phyloP scores from a whole-genome alignment of 2,329 filamentous ascomycete species.

The Penicillium digitatum region DNA sequence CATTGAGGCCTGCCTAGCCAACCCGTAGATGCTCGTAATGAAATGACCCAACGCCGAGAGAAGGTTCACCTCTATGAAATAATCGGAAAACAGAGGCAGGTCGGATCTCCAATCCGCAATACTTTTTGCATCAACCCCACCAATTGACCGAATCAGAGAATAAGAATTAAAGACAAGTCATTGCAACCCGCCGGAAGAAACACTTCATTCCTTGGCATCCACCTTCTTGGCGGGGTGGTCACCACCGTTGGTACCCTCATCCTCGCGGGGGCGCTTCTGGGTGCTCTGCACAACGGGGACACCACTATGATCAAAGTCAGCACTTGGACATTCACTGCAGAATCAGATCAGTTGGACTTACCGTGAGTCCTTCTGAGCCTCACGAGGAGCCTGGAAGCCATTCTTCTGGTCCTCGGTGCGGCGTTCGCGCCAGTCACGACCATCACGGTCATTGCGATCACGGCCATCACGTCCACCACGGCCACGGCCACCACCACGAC shows the following conservation, averaged over 20 bases:
- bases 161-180: conserved; percentile 13
- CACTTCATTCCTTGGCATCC: conserved; percentile 42
- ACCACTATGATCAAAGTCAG: conserved; percentile 32
- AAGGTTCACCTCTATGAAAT: conserved; percentile 18
- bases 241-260: conserved; percentile 33
- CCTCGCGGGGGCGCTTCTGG: conserved; percentile 48
- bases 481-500: conserved; percentile 44
- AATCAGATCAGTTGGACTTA: conserved; percentile 20
- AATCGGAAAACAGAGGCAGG: conserved; percentile 8
- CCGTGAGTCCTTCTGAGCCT: conserved; percentile 42
- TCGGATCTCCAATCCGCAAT: conserved; percentile 22
- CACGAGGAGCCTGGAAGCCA: conserved; percentile 33
- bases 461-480: conserved; percentile 26
- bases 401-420: conserved; percentile 44
- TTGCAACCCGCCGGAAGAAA: neutral
- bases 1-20: neutral
- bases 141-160: conserved; percentile 15
- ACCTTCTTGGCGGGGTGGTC: conserved; percentile 48
- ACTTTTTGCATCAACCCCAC: conserved; percentile 21
- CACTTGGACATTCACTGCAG: neutral
- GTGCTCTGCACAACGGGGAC: conserved; percentile 44
- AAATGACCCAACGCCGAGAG: conserved; percentile 20
- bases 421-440: conserved; percentile 45
- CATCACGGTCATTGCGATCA: conserved; percentile 29
- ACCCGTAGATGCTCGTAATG: conserved; percentile 9